Evolutionary conservation across 768 basidiomycete genomes (phyloP).

Genomic region (Lactarius quietus): DNA sequence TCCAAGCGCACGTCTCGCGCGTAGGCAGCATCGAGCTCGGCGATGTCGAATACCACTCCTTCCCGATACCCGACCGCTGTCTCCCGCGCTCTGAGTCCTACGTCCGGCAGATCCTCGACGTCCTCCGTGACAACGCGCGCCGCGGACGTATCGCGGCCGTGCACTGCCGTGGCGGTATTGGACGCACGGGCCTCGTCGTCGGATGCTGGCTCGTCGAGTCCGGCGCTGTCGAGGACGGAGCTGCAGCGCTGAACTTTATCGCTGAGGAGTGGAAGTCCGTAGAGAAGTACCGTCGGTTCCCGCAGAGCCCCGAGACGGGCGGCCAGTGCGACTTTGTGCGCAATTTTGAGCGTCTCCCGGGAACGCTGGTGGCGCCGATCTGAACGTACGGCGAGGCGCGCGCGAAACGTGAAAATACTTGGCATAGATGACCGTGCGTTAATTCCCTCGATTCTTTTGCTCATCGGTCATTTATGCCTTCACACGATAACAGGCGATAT

Average conservation of each 20-base stretch:
- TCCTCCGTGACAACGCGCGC: conserved; percentile 55
- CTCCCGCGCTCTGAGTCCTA: conserved; percentile 57
- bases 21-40: conserved; percentile 49
- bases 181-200: conserved; percentile 57
- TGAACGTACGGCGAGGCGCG: background rate
- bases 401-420: background rate
- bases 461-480: background rate
- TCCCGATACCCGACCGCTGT: conserved; percentile 72
- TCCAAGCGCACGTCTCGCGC: conserved; percentile 49
- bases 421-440: background rate
- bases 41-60: conserved; percentile 70
- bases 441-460: background rate
- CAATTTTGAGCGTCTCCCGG: conserved; percentile 40
- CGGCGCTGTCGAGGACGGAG: conserved; percentile 56
- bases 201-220: conserved; percentile 79
- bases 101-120: conserved; percentile 56
- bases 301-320: conserved; percentile 76
- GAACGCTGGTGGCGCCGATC: background rate
- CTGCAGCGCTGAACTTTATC: conserved; percentile 61
- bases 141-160: conserved; percentile 64
- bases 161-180: conserved; percentile 78
- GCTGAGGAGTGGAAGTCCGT: conserved; percentile 70
- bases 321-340: conserved; percentile 73
- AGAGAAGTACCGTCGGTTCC: conserved; percentile 73
- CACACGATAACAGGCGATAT: conserved; percentile 1